These are phyloP conservation scores for Cyclanthera cordifolia DNA, from an alignment of 306 rosid genomes.

Conservation along the genomic window DNA sequence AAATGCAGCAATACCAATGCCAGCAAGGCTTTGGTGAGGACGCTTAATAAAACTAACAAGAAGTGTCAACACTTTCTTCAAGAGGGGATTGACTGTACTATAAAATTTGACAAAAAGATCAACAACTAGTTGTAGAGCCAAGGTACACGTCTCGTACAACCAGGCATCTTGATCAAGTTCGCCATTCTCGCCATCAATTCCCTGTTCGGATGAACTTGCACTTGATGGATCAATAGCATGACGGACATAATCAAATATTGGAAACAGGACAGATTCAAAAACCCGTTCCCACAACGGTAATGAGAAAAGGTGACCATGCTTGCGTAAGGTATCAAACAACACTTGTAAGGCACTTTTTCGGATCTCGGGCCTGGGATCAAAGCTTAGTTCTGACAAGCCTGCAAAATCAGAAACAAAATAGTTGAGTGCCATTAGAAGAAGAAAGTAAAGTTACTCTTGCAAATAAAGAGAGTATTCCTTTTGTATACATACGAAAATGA, in stretches of 20 bases:
- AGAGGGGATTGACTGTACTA: slow-evolving; percentile 73
- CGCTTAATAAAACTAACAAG: slow-evolving; percentile 87
- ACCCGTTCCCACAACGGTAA: slow-evolving; percentile 85
- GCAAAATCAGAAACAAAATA: slow-evolving; percentile 24
- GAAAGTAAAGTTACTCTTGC: neutral
- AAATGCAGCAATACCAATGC: slow-evolving; percentile 97
- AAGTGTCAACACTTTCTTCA: slow-evolving; percentile 79
- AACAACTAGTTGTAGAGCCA: slow-evolving; percentile 92
- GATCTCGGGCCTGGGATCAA: slow-evolving; percentile 94
- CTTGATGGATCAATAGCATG: slow-evolving; percentile 96
- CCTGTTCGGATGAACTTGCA: slow-evolving; percentile 40
- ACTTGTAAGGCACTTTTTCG: slow-evolving; percentile 88
- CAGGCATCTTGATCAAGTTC: slow-evolving; percentile 93
- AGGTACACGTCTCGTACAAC: slow-evolving; percentile 98
- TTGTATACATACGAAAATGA: neutral
- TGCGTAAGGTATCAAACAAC: slow-evolving; percentile 86
- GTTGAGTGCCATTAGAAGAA: neutral
- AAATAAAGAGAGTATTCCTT: neutral
- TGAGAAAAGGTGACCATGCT: slow-evolving; percentile 94
- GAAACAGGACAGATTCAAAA: slow-evolving; percentile 90
- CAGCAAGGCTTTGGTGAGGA: slow-evolving; percentile 97
- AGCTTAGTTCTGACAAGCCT: slow-evolving; percentile 98
- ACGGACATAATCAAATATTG: slow-evolving; percentile 88
- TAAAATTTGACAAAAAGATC: slow-evolving; percentile 95
- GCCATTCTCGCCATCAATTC: slow-evolving; percentile 32